These are phyloP conservation scores for Solanum ossicruentum DNA, from an alignment of 257 asterid genomes.

Conservation along the genomic window DNA sequence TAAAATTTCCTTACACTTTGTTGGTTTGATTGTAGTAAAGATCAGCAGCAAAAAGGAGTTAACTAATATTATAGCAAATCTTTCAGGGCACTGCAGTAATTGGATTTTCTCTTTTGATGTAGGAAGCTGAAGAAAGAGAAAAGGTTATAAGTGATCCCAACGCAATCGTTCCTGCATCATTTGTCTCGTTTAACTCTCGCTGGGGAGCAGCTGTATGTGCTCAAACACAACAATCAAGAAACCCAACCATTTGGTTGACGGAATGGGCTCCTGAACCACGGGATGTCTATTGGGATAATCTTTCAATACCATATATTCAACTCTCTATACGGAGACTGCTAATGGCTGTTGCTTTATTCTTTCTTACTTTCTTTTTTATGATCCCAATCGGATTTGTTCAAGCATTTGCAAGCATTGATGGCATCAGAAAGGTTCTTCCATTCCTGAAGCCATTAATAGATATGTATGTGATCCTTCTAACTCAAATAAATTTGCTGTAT, in stretches of 20 bases:
- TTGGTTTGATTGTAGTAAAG: background rate
- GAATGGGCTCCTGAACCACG: constrained; percentile 97
- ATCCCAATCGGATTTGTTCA: constrained; percentile 86
- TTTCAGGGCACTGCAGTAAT: background rate
- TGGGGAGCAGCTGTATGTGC: constrained; percentile 96
- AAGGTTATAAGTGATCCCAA: constrained; percentile 50
- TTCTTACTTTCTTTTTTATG: constrained; percentile 78
- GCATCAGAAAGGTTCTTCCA: constrained; percentile 51
- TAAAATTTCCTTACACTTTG: background rate
- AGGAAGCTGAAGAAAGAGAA: constrained; percentile 71
- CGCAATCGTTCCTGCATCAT: constrained; percentile 71
- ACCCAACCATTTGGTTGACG: constrained; percentile 72
- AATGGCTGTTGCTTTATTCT: constrained; percentile 45
- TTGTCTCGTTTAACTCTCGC: constrained; percentile 78
- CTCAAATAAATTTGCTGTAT: background rate
- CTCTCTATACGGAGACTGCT: constrained; percentile 43
- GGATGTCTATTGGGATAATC: constrained; percentile 79
- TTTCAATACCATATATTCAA: constrained; percentile 56
- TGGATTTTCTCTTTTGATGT: background rate
- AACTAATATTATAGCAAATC: background rate
- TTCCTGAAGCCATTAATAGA: constrained; percentile 49
- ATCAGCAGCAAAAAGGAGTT: background rate
- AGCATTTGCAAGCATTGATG: constrained; percentile 72
- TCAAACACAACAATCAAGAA: constrained; percentile 69
- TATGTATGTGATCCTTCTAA: constrained; percentile 27